Evolutionary conservation across 2,329 filamentous ascomycete species (phyloP).

Genomic region (Chrysoporthe puriensis): DNA sequence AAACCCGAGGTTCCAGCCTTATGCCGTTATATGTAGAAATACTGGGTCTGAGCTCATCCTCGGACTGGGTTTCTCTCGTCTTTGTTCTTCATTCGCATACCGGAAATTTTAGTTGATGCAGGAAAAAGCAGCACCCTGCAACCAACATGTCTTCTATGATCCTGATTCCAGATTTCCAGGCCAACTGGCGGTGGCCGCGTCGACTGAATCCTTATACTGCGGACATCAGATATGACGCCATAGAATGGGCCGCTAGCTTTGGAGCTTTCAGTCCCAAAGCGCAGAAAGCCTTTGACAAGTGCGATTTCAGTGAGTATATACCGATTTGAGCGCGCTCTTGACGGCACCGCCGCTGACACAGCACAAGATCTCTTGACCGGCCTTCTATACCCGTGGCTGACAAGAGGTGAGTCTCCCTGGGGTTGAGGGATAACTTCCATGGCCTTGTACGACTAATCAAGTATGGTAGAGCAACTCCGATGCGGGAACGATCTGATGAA

Average conservation of each 20-base stretch:
- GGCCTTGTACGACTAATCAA: not conserved
- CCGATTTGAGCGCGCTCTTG: too few species aligned
- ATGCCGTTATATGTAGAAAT: not conserved
- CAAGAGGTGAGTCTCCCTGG: conserved; percentile 20
- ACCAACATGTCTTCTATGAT: conserved; percentile 6
- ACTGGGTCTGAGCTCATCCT: not conserved
- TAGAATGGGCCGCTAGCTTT: conserved; percentile 30
- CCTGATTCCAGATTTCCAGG: conserved; percentile 26
- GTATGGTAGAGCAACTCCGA: conserved; percentile 25
- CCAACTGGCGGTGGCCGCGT: conserved; percentile 30
- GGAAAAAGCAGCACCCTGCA: not conserved
- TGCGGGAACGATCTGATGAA: conserved; percentile 35
- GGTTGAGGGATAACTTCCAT: not conserved
- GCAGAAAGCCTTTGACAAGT: conserved; percentile 31
- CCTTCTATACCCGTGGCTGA: conserved; percentile 26
- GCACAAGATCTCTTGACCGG: conserved; percentile 27
- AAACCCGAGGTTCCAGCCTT: not conserved
- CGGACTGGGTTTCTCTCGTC: not conserved
- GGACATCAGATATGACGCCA: conserved; percentile 18
- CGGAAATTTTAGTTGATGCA: not conserved
- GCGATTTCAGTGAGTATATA: conserved; percentile 29
- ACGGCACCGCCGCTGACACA: not conserved
- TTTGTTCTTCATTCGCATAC: not conserved
- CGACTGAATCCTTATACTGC: conserved; percentile 29
- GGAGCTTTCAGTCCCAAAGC: conserved; percentile 28